Evolutionary conservation across 2,329 filamentous ascomycete genomes (phyloP).

Genomic region (Microdochium paspali): DNA sequence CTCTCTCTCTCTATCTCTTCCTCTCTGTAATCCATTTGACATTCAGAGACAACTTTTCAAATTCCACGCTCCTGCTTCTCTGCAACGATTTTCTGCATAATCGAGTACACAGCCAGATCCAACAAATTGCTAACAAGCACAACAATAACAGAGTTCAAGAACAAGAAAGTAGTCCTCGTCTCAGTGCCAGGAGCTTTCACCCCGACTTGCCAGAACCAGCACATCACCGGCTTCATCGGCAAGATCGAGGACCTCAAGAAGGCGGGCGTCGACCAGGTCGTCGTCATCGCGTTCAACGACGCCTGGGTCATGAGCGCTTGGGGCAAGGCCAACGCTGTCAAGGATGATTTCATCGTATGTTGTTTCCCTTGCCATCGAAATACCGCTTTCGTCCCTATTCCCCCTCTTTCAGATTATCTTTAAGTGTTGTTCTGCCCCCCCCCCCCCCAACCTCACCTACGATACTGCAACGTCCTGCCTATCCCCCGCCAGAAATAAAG

Average conservation of each 20-base stretch:
- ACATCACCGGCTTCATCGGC: slow-evolving; percentile 72
- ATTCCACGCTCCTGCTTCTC: too few relatives aligned
- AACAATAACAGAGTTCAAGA: slow-evolving; percentile 34
- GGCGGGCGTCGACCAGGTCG: slow-evolving; percentile 76
- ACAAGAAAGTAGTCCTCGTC: slow-evolving; percentile 47
- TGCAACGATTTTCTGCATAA: not conserved
- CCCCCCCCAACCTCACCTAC: too few relatives aligned
- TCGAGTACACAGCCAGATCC: not conserved
- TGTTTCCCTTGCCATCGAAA: not conserved
- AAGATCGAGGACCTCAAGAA: slow-evolving; percentile 60
- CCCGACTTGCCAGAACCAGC: slow-evolving; percentile 72
- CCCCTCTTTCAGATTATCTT: not conserved
- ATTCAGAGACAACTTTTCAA: too few relatives aligned
- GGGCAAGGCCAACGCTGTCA: slow-evolving; percentile 79
- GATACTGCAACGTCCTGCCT: too few relatives aligned
- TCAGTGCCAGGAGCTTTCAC: slow-evolving; percentile 68
- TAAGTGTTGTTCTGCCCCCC: not conserved
- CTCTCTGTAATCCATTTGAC: too few relatives aligned
- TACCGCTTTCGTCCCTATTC: not conserved
- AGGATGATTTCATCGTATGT: slow-evolving; percentile 53
- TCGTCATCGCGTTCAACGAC: slow-evolving; percentile 79
- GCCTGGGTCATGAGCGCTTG: slow-evolving; percentile 80
- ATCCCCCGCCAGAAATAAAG: too few relatives aligned
- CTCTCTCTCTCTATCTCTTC: slow-evolving; percentile 6
- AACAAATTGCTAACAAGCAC: not conserved